Evolutionary conservation across 2,329 filamentous ascomycete genomes (phyloP).

Genomic region (Trichoderma pleuroti): DNA sequence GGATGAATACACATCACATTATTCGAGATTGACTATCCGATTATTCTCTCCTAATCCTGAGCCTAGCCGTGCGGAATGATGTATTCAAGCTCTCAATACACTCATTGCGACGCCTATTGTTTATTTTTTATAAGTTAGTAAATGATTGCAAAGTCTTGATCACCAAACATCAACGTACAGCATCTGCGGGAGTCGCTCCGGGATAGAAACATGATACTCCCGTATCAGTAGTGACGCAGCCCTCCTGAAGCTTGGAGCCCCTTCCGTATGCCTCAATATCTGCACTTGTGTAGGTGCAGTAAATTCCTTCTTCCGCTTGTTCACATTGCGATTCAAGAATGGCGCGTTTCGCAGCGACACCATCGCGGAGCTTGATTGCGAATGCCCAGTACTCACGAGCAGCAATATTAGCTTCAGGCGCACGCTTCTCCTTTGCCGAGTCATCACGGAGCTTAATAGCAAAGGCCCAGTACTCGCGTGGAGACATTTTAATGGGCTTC

Average conservation of each 20-base stretch:
- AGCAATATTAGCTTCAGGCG: neutral
- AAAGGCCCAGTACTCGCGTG: neutral
- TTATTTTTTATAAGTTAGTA: neutral
- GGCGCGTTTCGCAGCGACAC: neutral
- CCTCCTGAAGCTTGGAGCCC: neutral
- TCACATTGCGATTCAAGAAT: neutral
- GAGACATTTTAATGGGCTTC: neutral
- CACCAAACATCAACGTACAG: neutral
- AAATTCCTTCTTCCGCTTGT: neutral
- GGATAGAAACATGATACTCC: neutral
- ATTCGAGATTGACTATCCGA: neutral
- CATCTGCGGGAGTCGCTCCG: neutral
- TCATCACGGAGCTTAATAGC: neutral
- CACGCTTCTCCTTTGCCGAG: neutral
- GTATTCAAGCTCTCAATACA: neutral
- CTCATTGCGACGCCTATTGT: neutral
- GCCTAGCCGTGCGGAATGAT: neutral
- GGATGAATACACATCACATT: neutral
- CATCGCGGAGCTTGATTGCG: neutral
- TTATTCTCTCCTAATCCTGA: neutral
- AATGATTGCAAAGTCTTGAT: neutral
- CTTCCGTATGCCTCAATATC: neutral
- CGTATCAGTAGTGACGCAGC: neutral
- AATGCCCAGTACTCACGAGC: neutral
- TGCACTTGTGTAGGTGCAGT: slow-evolving; percentile 23